Evolutionary conservation across 352 stramenopile genomes (phyloP), one percentile per base, ranked within the genome.

Genomic region (Saprolegnia diclina): DNA sequence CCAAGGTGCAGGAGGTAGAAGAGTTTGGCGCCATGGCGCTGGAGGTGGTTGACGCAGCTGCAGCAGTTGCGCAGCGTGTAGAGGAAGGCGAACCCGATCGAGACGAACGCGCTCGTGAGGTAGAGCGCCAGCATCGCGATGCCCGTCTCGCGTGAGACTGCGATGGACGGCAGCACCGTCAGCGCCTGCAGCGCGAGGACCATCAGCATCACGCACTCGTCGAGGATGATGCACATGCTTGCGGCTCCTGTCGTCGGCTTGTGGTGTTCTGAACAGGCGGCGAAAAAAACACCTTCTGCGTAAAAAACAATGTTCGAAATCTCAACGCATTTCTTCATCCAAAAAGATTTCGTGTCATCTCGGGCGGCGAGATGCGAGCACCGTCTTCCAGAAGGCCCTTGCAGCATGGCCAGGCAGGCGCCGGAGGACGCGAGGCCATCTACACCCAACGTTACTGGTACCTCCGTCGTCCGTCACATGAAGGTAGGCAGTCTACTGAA

Each of bases 191-290:
- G 44, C 13, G 35, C 42, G 3, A 66, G 57, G n/a, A 66, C 44
- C 19, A 66, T 21, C 32, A 66, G 42, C 57, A 66, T 35, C 37
- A 66, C 19, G 57, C 57, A 66, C 26, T 66, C 57, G 57, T 66
- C 57, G 37, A 66, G 38, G 22, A 66, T 66, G 57, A 66, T 66
- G 44, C 57, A 66, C 57, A 66, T 66, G 57, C 18, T 21, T 44
- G 21, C 19, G 42, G 18, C 42, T 48, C 18, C 42, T 48, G 42
- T 48, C 42, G 42, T 48, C 42, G 42, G 42, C 42, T 48, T 48
- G 42, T 45, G 7, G 7, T n/a, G 42, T 48, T 48, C 18, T 48
- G 42, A 48, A 48, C 42, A 48, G 18, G 11, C 11, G 42, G 3
- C 13, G 42, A 48, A 48, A 48, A 48, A 48, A 48, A 48, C 42